Conservation (phyloP, 2,329 filamentous ascomycete species). For the Diaporthe destruens region DNA sequence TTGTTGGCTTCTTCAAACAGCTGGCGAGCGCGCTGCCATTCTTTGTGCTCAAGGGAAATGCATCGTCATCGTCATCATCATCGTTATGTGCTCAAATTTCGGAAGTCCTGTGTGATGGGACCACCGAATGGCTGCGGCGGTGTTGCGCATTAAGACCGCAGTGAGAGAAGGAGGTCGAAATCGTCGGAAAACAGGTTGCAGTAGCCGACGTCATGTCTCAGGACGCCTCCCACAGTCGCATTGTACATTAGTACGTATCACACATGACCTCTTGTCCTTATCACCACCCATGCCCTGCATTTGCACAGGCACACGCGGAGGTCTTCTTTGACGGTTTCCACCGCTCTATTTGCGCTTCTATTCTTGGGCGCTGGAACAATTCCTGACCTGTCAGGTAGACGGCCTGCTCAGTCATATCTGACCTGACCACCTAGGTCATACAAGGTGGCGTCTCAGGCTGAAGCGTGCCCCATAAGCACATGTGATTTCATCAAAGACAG, state of each 20-base stretch:
- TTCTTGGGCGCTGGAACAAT: not conserved
- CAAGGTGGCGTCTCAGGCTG: not conserved
- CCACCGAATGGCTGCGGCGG: not conserved
- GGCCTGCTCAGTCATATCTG: not conserved
- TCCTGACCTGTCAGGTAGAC: not conserved
- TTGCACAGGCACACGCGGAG: not conserved
- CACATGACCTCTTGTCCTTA: not conserved
- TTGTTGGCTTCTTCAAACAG: not conserved
- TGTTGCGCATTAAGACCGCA: constrained; percentile 9
- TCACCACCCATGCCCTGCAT: not conserved
- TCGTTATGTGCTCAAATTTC: not conserved
- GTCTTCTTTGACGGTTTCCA: not conserved
- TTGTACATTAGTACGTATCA: no score
- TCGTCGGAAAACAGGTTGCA: constrained; percentile 17
- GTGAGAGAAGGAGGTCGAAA: constrained; percentile 13
- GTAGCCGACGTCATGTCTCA: constrained; percentile 36
- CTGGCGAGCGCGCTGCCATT: constrained; percentile 1
- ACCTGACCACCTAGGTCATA: not conserved
- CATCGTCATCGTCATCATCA: not conserved
- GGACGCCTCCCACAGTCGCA: constrained; percentile 6
- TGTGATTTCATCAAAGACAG: not conserved
- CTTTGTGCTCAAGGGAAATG: constrained; percentile 8
- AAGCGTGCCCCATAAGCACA: not conserved
- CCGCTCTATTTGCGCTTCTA: not conserved
- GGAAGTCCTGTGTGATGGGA: not conserved